These are phyloP conservation scores for Thielaviopsis ethacetica DNA, from an alignment of 2,329 filamentous ascomycete genomes.

Conservation along the genomic window DNA sequence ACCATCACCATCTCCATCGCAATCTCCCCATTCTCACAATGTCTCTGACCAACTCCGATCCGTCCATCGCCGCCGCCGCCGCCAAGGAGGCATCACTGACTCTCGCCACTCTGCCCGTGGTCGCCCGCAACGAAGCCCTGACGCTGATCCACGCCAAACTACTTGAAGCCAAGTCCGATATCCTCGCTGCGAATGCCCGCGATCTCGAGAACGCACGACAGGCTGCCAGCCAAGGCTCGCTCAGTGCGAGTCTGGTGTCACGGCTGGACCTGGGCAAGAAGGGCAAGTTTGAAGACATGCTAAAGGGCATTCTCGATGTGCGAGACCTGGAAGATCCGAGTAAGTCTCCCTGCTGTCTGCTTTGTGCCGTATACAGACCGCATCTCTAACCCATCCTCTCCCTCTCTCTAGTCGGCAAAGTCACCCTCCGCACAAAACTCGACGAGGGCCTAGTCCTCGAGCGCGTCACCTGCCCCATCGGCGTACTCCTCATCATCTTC, in stretches of 20 bases:
- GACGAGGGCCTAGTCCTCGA: slow-evolving; percentile 78
- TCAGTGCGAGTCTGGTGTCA: slow-evolving; percentile 73
- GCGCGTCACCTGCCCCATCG: slow-evolving; percentile 83
- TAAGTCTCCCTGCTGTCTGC: slow-evolving; percentile 26
- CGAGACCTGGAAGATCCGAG: slow-evolving; percentile 69
- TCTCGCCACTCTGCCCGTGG: slow-evolving; percentile 61
- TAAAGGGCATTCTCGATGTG: slow-evolving; percentile 86
- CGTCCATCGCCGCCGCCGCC: slow-evolving; percentile 57
- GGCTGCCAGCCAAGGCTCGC: slow-evolving; percentile 56
- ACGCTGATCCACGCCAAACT: slow-evolving; percentile 71
- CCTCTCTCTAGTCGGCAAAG: slow-evolving; percentile 50
- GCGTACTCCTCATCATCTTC: slow-evolving; percentile 95
- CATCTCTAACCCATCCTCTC: background rate
- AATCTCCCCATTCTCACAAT: slow-evolving; percentile 28
- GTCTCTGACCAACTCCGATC: slow-evolving; percentile 79
- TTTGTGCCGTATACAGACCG: background rate
- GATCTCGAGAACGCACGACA: slow-evolving; percentile 62
- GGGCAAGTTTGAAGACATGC: slow-evolving; percentile 96
- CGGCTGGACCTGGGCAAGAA: slow-evolving; percentile 70
- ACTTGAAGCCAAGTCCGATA: slow-evolving; percentile 48
- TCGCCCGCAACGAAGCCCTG: slow-evolving; percentile 69
- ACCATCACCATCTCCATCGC: background rate
- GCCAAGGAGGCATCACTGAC: slow-evolving; percentile 71
- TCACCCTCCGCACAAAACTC: slow-evolving; percentile 68
- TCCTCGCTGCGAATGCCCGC: slow-evolving; percentile 71